phyloP scores from a whole-genome alignment of 352 stramenopile genomes.

The Phytopythium delawarense region DNA sequence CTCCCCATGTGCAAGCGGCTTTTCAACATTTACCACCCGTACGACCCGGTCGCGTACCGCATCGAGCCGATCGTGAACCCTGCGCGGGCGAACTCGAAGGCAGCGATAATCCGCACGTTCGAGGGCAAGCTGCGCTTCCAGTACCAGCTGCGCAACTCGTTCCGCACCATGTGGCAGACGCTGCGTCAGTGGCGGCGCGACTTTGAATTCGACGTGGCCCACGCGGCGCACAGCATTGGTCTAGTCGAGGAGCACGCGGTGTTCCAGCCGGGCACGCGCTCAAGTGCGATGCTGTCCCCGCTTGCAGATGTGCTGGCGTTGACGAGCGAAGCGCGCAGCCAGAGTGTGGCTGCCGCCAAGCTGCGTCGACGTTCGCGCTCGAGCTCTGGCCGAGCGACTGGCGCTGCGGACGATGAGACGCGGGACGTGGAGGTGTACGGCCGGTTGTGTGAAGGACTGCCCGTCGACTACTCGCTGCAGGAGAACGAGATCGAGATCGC shows the following conservation, averaged over 20 bases:
- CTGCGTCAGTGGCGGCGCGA: slow-evolving; percentile 69
- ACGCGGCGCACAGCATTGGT: slow-evolving; percentile 60
- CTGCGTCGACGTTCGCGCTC: slow-evolving; percentile 1
- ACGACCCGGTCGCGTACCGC: slow-evolving; percentile 93
- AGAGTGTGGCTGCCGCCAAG: neutral
- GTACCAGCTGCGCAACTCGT: slow-evolving; percentile 83
- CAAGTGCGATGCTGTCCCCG: slow-evolving; percentile 20
- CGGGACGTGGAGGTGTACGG: slow-evolving; percentile 55
- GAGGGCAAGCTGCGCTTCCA: slow-evolving; percentile 80
- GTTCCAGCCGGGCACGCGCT: slow-evolving; percentile 1
- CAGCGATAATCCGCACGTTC: slow-evolving; percentile 81
- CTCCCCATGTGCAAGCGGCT: slow-evolving; percentile 79
- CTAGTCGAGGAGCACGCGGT: slow-evolving; percentile 42
- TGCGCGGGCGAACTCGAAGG: slow-evolving; percentile 66
- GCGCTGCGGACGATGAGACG: slow-evolving; percentile 23
- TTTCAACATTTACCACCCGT: slow-evolving; percentile 96
- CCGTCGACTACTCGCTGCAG: slow-evolving; percentile 89
- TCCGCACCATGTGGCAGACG: slow-evolving; percentile 74
- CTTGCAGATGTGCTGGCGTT: slow-evolving; percentile 25
- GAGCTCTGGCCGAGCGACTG: neutral
- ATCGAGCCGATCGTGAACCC: slow-evolving; percentile 93
- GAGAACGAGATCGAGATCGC: slow-evolving; percentile 93
- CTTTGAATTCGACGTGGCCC: slow-evolving; percentile 73
- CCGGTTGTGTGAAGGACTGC: slow-evolving; percentile 55
- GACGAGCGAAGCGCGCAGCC: slow-evolving; percentile 6